A percentile compares a stretch with the other conserved stretches of the same genome.
Conservation (phyloP, 2,329 filamentous ascomycete species). For the Neonectria coccinea region DNA sequence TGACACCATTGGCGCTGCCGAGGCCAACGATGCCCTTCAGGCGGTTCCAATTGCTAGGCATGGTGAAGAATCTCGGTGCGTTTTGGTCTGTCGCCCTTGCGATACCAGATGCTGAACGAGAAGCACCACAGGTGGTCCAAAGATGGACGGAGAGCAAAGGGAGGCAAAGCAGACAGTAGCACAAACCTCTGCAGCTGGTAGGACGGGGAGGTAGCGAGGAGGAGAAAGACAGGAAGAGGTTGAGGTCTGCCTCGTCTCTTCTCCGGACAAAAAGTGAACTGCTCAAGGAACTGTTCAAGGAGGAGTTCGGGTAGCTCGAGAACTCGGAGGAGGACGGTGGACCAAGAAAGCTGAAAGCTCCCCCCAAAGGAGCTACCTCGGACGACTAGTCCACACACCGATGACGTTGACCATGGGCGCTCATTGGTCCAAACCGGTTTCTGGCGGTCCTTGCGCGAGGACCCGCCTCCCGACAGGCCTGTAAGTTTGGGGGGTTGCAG, state of each 20-base stretch:
- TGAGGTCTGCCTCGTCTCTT: background rate
- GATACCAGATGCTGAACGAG: background rate
- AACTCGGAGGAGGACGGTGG: background rate
- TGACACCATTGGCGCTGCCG: constrained; percentile 33
- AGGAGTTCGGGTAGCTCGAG: background rate
- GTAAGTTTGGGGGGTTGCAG: constrained; percentile 1
- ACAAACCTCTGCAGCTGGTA: background rate
- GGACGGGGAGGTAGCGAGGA: background rate
- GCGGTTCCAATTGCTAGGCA: constrained; percentile 46
- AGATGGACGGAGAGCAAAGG: background rate
- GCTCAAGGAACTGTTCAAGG: background rate
- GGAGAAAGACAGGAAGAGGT: background rate
- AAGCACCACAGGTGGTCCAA: background rate
- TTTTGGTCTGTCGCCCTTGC: background rate
- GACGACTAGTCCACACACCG: background rate
- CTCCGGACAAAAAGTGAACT: background rate
- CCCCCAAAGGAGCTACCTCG: constrained; percentile 11
- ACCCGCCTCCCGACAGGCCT: too few relatives aligned
- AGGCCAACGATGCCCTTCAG: constrained; percentile 49
- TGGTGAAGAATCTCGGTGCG: constrained; percentile 27
- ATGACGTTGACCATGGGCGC: constrained; percentile 2
- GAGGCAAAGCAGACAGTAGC: background rate
- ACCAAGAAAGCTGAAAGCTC: constrained; percentile 12
- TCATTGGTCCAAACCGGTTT: constrained; percentile 1
- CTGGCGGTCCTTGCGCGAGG: constrained; percentile 3